Conservation (phyloP, 345 rosid species). For the Murraya koenigii region DNA sequence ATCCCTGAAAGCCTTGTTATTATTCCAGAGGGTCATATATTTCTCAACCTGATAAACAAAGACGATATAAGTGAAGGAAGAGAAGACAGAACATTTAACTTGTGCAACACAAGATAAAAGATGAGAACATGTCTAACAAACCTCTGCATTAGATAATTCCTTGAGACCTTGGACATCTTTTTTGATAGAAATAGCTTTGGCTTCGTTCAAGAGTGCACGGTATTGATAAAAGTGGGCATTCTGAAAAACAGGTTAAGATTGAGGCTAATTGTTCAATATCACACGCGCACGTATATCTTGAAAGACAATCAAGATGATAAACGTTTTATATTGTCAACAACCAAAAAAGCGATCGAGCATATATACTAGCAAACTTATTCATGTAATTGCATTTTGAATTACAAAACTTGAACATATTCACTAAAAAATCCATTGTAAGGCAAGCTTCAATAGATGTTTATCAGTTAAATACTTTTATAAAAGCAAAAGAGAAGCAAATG, state of each 20-base stretch:
- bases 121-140: conserved; percentile 24
- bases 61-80: conserved; percentile 12
- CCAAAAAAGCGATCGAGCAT: not conserved
- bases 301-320: not conserved
- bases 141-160: conserved; percentile 52
- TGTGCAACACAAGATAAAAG: not conserved
- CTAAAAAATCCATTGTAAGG: not conserved
- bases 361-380: not conserved
- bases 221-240: conserved; percentile 44
- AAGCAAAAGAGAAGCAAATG: not conserved
- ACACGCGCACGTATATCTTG: not conserved
- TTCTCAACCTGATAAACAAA: conserved; percentile 58
- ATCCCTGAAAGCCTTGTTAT: conserved; percentile 68
- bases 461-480: not conserved
- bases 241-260: conserved; percentile 31
- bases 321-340: not conserved
- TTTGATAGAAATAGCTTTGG: conserved; percentile 58
- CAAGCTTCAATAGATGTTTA: not conserved
- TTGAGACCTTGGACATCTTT: conserved; percentile 56
- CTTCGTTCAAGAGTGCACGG: conserved; percentile 50
- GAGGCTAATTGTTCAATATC: not conserved
- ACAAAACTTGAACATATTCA: not conserved
- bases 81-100: conserved; percentile 9
- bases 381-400: not conserved
- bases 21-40: conserved; percentile 72